These are phyloP conservation scores for Acanthamoeba healyi DNA, from an alignment of 208 protist genomes.

Conservation along the genomic window DNA sequence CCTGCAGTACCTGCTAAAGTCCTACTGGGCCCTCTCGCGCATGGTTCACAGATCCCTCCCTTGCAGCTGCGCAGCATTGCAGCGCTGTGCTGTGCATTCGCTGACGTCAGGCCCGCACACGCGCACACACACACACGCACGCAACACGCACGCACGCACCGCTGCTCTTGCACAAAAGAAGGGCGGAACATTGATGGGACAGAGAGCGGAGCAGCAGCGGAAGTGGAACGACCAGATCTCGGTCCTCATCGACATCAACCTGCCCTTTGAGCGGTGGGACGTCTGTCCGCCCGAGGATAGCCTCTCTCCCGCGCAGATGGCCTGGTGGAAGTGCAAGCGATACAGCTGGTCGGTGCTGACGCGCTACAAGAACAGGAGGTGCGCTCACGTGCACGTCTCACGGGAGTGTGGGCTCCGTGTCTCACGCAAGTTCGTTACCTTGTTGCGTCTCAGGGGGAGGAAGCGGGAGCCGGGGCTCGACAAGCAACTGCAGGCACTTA, in stretches of 20 bases:
- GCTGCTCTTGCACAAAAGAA: too few species aligned
- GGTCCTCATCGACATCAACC: neutral
- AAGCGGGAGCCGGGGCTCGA: neutral
- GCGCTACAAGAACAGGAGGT: neutral
- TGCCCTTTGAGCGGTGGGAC: constrained; percentile 32
- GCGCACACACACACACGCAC: too few species aligned
- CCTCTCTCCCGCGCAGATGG: neutral
- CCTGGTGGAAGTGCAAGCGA: constrained; percentile 17
- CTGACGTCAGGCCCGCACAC: too few species aligned
- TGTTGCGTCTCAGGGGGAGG: neutral
- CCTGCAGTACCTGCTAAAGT: neutral
- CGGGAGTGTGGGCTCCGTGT: too few species aligned
- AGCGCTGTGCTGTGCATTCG: too few species aligned
- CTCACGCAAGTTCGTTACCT: too few species aligned
- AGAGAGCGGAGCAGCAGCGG: neutral
- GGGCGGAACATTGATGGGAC: neutral
- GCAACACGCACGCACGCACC: too few species aligned
- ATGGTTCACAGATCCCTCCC: neutral
- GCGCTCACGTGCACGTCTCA: too few species aligned
- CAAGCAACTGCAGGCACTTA: neutral
- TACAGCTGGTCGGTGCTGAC: neutral
- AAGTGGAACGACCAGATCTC: neutral
- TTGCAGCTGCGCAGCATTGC: too few species aligned
- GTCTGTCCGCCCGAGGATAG: neutral
- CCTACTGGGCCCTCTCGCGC: constrained; percentile 11